A percentile compares a stretch with the other conserved stretches of the same genome.
Conservation (phyloP, 139 green algal species). For the Volvox reticuliferus region DNA sequence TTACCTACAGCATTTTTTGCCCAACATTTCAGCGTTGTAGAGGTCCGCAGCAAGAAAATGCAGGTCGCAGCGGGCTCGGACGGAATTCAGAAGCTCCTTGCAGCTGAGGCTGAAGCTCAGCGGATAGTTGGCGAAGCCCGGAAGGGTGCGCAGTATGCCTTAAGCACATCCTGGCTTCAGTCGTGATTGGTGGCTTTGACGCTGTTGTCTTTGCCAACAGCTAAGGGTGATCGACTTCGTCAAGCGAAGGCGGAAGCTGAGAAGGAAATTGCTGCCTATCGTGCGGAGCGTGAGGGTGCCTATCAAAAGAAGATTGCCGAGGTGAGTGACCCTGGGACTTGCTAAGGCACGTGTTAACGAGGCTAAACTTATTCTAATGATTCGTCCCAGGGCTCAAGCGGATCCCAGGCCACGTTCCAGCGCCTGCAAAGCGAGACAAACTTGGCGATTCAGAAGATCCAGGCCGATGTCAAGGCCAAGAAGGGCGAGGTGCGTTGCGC, state of each 20-base stretch:
- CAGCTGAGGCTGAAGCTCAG: conserved; percentile 91
- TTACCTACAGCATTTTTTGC: too few relatives aligned
- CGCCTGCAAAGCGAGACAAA: conserved; percentile 66
- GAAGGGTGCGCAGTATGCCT: conserved; percentile 61
- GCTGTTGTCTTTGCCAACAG: conserved; percentile 56
- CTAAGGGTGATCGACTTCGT: conserved; percentile 82
- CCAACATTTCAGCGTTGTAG: not conserved
- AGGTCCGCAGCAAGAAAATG: conserved; percentile 56
- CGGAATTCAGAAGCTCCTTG: conserved; percentile 93
- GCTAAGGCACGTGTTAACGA: too few relatives aligned
- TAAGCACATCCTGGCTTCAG: not conserved
- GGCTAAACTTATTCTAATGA: not conserved
- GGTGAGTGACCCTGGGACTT: conserved; percentile 36
- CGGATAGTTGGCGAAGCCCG: conserved; percentile 87
- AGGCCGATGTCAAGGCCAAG: conserved; percentile 66
- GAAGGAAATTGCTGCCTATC: conserved; percentile 83
- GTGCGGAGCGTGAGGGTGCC: conserved; percentile 78
- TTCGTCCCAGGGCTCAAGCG: conserved; percentile 56
- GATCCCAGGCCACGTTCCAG: conserved; percentile 59
- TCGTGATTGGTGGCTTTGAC: conserved; percentile 11
- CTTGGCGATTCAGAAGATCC: conserved; percentile 57
- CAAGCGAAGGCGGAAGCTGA: conserved; percentile 90
- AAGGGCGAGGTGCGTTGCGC: conserved; percentile 62
- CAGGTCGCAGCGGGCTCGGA: conserved; percentile 80
- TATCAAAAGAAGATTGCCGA: conserved; percentile 82